Conservation (phyloP, 371 early-diverging fungal genomes). For the Circinella umbellata region DNA sequence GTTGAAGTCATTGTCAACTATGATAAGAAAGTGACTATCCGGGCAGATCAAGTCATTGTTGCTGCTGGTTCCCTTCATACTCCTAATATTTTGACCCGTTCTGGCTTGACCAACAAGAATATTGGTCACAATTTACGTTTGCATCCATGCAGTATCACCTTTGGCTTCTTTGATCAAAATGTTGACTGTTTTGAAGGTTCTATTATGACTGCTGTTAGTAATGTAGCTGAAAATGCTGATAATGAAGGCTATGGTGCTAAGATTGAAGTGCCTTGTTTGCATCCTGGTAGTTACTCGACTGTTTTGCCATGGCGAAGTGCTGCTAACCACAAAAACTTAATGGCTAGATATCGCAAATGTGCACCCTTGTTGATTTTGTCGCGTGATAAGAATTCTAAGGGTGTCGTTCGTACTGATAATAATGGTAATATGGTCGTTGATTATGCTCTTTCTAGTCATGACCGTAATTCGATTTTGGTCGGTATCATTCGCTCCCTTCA, state of each 20-base stretch:
- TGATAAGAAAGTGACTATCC: slow-evolving; percentile 35
- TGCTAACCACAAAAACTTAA: slow-evolving; percentile 55
- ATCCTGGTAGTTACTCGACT: slow-evolving; percentile 52
- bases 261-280: slow-evolving; percentile 70
- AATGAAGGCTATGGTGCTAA: slow-evolving; percentile 71
- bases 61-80: slow-evolving; percentile 72
- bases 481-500: slow-evolving; percentile 58
- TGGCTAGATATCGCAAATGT: slow-evolving; percentile 57
- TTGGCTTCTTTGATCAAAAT: slow-evolving; percentile 66
- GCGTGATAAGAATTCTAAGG: slow-evolving; percentile 71
- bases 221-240: slow-evolving; percentile 60
- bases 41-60: slow-evolving; percentile 65
- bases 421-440: slow-evolving; percentile 39
- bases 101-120: slow-evolving; percentile 72
- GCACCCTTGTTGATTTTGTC: slow-evolving; percentile 59
- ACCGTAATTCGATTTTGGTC: slow-evolving; percentile 50
- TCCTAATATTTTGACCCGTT: slow-evolving; percentile 67
- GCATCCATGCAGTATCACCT: slow-evolving; percentile 68
- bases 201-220: slow-evolving; percentile 74
- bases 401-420: slow-evolving; percentile 37
- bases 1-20: slow-evolving; percentile 45
- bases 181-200: slow-evolving; percentile 63
- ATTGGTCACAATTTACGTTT: slow-evolving; percentile 72
- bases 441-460: slow-evolving; percentile 58
- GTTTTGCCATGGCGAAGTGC: slow-evolving; percentile 63